These are phyloP conservation scores for Rhodotorula sphaerocarpa DNA, from an alignment of 768 basidiomycete genomes.

Conservation along the genomic window DNA sequence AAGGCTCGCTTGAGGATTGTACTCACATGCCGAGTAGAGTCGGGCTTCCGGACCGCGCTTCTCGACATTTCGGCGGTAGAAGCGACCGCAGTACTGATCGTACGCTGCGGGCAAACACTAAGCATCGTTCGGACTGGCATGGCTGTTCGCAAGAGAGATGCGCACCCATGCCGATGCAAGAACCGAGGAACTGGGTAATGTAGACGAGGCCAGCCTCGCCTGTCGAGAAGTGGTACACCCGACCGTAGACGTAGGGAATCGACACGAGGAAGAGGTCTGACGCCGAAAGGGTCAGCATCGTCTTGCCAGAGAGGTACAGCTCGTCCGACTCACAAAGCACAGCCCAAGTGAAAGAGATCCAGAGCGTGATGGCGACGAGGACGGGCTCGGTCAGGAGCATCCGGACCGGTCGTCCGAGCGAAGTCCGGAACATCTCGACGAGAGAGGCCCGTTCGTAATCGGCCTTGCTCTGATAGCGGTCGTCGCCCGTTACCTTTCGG, in stretches of 20 bases:
- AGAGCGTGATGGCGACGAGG: not conserved
- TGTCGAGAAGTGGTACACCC: constrained; percentile 16
- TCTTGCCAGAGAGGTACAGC: no score
- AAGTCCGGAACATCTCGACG: constrained; percentile 59
- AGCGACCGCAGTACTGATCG: constrained; percentile 13
- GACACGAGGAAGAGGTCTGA: constrained; percentile 57
- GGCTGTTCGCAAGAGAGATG: not conserved
- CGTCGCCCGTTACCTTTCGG: constrained; percentile 60
- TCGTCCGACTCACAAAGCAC: not conserved
- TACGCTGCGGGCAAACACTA: no score
- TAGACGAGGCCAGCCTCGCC: constrained; percentile 27
- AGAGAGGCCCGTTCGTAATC: constrained; percentile 59
- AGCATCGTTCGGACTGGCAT: not conserved
- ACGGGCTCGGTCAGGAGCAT: constrained; percentile 19
- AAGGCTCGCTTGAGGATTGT: not conserved
- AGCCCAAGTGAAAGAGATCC: constrained; percentile 44
- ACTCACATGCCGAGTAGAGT: constrained; percentile 18
- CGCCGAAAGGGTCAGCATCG: constrained; percentile 50
- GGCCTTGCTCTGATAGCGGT: constrained; percentile 55
- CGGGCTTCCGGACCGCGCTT: constrained; percentile 29
- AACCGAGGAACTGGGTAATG: constrained; percentile 13
- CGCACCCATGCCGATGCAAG: constrained; percentile 1
- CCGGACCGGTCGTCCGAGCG: constrained; percentile 24
- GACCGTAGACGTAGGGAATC: constrained; percentile 27
- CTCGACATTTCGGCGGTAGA: constrained; percentile 22